Evolutionary conservation across 257 asterid species (phyloP), one percentile per base, ranked within the genome.

Genomic region (Fraxinus pennsylvanica): DNA sequence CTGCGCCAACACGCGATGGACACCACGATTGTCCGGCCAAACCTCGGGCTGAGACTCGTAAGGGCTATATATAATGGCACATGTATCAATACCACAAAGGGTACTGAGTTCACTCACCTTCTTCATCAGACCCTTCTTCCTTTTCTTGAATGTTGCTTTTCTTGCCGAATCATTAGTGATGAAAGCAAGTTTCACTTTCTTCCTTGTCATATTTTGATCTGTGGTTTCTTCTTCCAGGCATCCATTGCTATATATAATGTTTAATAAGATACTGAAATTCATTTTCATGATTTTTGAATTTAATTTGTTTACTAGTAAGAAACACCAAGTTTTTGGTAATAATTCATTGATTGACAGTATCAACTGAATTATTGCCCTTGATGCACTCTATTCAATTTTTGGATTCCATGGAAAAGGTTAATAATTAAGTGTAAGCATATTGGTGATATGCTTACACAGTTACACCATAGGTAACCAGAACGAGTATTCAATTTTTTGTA

Each of bases 101-200:
- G 96, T 92, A 89, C 27, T 25, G 27, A 25, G 27, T 25, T 25
- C 27, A 25, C 27, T 25, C 27, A 25, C 27, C 27, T 25, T 25
- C 27, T 25, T 25, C 27, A 25, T 25, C 27, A 25, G 27, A 25
- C 27, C 27, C 27, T 25, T 25, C 27, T 25, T 25, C 27, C 27
- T 25, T 25, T 25, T 25, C 27, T 25, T 25, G 27, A 25, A 25
- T 25, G 27, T 25, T 25, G 27, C 27, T 25, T 25, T 25, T 25
- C 27, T 85, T 3, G 96, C 86, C 0, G 97, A 89, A 80, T 90
- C 96, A 83, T 87, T 90, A 25, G 86, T 71, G 81, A 92, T 90
- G 89, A 86, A 92, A 0, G 97, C 91, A 0, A 92, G 89, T 84
- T 92, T 92, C 86, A 92, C 96, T 65, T 92, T 92, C 87, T 92